phyloP scores from a whole-genome alignment of 2,329 filamentous ascomycete species.

The Tolypocladium guangdongense region DNA sequence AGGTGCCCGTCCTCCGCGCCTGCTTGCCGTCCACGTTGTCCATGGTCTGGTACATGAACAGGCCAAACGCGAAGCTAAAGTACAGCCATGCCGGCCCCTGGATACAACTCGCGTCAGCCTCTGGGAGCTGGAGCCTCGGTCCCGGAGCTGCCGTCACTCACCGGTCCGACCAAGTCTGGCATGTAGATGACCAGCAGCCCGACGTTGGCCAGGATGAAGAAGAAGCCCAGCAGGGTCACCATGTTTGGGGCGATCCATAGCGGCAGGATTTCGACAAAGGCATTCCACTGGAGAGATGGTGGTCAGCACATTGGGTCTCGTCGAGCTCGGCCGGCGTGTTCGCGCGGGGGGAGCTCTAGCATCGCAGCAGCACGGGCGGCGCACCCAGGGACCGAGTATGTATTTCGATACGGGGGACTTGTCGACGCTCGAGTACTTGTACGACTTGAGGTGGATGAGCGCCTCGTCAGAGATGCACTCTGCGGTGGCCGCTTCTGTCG shows the following conservation, averaged over 20 bases:
- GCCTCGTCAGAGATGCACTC: slow-evolving; percentile 83
- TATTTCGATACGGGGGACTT: slow-evolving; percentile 90
- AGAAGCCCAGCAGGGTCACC: slow-evolving; percentile 90
- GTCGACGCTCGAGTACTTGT: slow-evolving; percentile 97
- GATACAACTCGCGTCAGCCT: background rate
- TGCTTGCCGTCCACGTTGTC: slow-evolving; percentile 99
- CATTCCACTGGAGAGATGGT: slow-evolving; percentile 70
- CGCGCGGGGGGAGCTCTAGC: background rate
- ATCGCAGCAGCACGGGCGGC: slow-evolving; percentile 18
- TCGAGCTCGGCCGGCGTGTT: background rate
- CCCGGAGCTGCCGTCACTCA: slow-evolving; percentile 32
- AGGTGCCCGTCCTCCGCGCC: slow-evolving; percentile 86
- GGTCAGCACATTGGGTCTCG: background rate
- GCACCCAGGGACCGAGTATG: slow-evolving; percentile 89
- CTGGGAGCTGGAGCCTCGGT: background rate
- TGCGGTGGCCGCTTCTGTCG: slow-evolving; percentile 40
- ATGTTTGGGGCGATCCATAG: slow-evolving; percentile 97
- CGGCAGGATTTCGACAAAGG: slow-evolving; percentile 80
- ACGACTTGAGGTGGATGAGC: slow-evolving; percentile 80
- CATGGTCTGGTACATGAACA: slow-evolving; percentile 99
- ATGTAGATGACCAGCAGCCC: slow-evolving; percentile 63
- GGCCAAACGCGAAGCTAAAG: slow-evolving; percentile 86
- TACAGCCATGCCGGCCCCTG: slow-evolving; percentile 86
- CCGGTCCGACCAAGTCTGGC: slow-evolving; percentile 82
- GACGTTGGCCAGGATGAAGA: slow-evolving; percentile 84